Conservation (phyloP, 306 rosid genomes). For the Cicer yamashitae region DNA sequence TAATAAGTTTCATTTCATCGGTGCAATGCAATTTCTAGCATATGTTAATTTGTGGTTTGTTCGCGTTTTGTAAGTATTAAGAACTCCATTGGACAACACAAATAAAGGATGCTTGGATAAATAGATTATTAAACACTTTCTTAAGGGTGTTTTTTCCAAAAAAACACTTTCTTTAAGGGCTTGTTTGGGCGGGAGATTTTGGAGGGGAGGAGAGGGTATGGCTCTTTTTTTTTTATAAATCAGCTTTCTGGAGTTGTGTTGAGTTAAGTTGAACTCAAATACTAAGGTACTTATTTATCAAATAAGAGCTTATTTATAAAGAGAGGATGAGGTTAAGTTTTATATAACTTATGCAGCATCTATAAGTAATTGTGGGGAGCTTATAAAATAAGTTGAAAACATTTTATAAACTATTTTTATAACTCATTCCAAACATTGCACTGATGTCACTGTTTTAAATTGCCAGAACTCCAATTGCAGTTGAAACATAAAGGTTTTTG, state of each 20-base stretch:
- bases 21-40: not conserved
- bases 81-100: not conserved
- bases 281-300: not conserved
- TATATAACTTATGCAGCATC: not conserved
- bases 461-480: not conserved
- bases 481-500: not conserved
- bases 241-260: too few species aligned
- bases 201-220: too few species aligned
- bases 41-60: slow-evolving; percentile 11
- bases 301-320: not conserved
- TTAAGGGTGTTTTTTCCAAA: not conserved
- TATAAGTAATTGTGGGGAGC: not conserved
- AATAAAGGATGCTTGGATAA: not conserved
- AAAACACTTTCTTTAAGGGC: too few species aligned
- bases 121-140: not conserved
- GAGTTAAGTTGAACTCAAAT: too few species aligned
- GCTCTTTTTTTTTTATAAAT: too few species aligned
- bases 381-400: not conserved
- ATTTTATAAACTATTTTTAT: not conserved
- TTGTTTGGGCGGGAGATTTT: too few species aligned
- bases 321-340: not conserved
- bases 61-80: not conserved
- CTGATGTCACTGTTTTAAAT: too few species aligned
- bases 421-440: too few species aligned
- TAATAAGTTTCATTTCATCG: not conserved